A percentile compares a stretch with the other conserved stretches of the same genome.
Evolutionary conservation across 2,329 filamentous ascomycete genomes (phyloP).

Genomic region (Colletotrichum ledebouriae): DNA sequence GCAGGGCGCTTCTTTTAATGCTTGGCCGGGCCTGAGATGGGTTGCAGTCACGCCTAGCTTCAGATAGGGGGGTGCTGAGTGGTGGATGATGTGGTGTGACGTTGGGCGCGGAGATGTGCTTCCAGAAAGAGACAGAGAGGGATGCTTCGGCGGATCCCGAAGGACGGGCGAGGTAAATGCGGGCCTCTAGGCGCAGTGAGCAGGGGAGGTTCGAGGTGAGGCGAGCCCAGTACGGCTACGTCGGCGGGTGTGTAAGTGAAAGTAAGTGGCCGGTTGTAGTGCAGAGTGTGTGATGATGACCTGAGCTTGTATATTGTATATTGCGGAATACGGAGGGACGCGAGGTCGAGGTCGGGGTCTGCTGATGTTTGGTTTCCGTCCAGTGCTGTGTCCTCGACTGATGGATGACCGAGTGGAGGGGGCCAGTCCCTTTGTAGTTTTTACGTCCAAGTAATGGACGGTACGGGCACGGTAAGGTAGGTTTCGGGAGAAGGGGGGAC

Average conservation of each 20-base stretch:
- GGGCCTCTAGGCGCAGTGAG: constrained; percentile 18
- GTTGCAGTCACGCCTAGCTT: constrained; percentile 33
- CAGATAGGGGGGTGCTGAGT: constrained; percentile 23
- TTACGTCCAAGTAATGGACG: constrained; percentile 4
- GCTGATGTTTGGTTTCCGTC: constrained; percentile 20
- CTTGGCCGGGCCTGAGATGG: constrained; percentile 36
- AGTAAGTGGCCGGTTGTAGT: background rate
- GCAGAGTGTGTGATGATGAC: background rate
- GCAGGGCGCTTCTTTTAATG: constrained; percentile 30
- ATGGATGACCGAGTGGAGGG: constrained; percentile 12
- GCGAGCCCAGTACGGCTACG: background rate
- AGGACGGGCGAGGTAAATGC: constrained; percentile 34
- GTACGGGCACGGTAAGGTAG: too few species aligned
- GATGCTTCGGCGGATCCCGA: constrained; percentile 38
- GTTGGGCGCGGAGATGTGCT: constrained; percentile 24
- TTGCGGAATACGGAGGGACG: constrained; percentile 14
- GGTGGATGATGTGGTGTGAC: constrained; percentile 34
- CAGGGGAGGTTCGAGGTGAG: background rate
- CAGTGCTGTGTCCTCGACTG: constrained; percentile 11
- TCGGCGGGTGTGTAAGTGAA: background rate
- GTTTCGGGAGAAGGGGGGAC: background rate
- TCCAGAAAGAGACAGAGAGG: constrained; percentile 30
- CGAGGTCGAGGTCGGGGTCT: constrained; percentile 19
- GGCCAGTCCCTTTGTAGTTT: constrained; percentile 25
- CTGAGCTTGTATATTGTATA: constrained; percentile 15